Conservation (phyloP, 1,284 basidiomycete genomes). For the Thelephora terrestris region DNA sequence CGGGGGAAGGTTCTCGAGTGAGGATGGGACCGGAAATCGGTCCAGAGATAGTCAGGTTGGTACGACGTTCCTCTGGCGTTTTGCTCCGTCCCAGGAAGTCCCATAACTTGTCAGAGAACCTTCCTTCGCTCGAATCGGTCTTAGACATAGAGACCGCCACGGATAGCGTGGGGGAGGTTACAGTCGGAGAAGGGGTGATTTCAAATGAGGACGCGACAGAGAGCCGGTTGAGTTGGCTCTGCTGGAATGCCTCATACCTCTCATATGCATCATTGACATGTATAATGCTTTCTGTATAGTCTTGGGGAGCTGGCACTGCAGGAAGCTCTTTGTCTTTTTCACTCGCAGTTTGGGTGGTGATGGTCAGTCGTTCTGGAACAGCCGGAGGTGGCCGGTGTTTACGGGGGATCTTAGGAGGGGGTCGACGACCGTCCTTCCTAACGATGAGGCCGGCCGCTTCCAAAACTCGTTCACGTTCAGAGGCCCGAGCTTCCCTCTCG, state of each 20-base stretch:
- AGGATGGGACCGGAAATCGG: slow-evolving; percentile 30
- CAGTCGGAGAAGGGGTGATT: slow-evolving; percentile 20
- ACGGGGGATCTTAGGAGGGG: slow-evolving; percentile 24
- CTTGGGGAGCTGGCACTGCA: slow-evolving; percentile 26
- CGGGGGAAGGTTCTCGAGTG: slow-evolving; percentile 13
- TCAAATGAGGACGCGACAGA: slow-evolving; percentile 46
- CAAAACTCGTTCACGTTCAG: slow-evolving; percentile 72
- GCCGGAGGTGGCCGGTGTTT: slow-evolving; percentile 46
- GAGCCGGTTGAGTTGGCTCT: slow-evolving; percentile 42
- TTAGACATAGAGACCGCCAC: slow-evolving; percentile 17
- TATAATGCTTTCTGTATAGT: slow-evolving; percentile 15
- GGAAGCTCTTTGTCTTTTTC: slow-evolving; percentile 42
- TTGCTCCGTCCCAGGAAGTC: slow-evolving; percentile 48
- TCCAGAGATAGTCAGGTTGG: slow-evolving; percentile 43
- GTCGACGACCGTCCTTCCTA: slow-evolving; percentile 37
- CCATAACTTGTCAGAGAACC: slow-evolving; percentile 6
- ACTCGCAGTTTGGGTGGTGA: background rate
- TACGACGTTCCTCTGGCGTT: slow-evolving; percentile 33
- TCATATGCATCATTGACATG: slow-evolving; percentile 84
- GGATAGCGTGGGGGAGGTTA: slow-evolving; percentile 20
- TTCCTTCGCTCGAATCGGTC: slow-evolving; percentile 20
- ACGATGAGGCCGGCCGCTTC: slow-evolving; percentile 84
- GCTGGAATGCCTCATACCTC: slow-evolving; percentile 73
- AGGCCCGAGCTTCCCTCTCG: slow-evolving; percentile 57
- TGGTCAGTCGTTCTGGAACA: slow-evolving; percentile 19